A percentile compares a stretch with the other conserved stretches of the same genome.
Evolutionary conservation across 768 basidiomycete species (phyloP).

Genomic region (Coprinellus micaceus): DNA sequence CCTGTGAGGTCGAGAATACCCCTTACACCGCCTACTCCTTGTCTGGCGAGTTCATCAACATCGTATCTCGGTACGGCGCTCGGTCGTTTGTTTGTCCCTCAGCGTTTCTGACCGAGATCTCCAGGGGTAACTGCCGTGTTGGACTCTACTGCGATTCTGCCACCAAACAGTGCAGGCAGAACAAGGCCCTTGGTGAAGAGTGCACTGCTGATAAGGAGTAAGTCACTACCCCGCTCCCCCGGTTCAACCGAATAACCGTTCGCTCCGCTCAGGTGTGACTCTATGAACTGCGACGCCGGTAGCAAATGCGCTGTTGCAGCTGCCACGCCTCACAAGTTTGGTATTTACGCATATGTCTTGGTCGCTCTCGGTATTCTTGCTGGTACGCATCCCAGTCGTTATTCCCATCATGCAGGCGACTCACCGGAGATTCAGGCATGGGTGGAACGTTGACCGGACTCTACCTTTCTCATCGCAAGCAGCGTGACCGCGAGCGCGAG

Average conservation of each 20-base stretch:
- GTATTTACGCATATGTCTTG: constrained; percentile 66
- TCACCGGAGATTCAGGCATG: constrained; percentile 53
- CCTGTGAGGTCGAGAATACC: constrained; percentile 75
- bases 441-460: constrained; percentile 63
- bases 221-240: constrained; percentile 11
- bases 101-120: not conserved
- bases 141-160: constrained; percentile 76
- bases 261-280: constrained; percentile 50
- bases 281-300: constrained; percentile 66
- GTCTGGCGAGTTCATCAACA: constrained; percentile 63
- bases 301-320: constrained; percentile 63
- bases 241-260: not conserved
- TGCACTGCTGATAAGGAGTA: constrained; percentile 57
- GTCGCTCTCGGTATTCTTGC: constrained; percentile 70
- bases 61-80: constrained; percentile 68
- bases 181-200: constrained; percentile 51
- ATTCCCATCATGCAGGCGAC: not conserved
- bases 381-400: constrained; percentile 41
- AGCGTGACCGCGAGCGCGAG: constrained; percentile 73
- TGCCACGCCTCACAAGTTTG: constrained; percentile 58
- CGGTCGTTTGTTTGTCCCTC: not conserved
- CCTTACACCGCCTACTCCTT: constrained; percentile 68
- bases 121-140: constrained; percentile 66
- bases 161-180: constrained; percentile 51
- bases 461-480: constrained; percentile 66